Evolutionary conservation across 441 rosid species (phyloP), one percentile per base, ranked within the genome.

Genomic region (Croton laevigatus): DNA sequence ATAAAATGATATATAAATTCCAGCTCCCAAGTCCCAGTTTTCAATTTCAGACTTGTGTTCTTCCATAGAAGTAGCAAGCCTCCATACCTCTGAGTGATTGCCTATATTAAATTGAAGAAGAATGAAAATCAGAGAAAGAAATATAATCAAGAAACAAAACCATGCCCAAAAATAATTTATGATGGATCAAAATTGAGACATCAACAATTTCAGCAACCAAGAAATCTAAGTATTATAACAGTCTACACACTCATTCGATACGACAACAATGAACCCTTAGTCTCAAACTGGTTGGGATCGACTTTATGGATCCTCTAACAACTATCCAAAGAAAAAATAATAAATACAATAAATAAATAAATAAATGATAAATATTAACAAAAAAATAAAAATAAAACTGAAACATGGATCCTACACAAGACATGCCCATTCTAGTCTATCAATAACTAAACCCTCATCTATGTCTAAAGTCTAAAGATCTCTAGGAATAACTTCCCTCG

Each of bases 21-120:
- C 97, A 62, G 96, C 97, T 79, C 97, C 98, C 77, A 96, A 83
- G 77, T 93, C 99, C 98, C 97, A 96, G 77, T 96, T 83, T 62
- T 88, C 97, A 83, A 96, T 93, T 83, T 93, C 97, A 74, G 94
- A 91, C 86, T 93, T 93, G 77, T 89, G 82, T 71, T 82, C 86
- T 84, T 91, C 97, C 98, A 93, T 91, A 66, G 81, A 80, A 46
- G 89, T 86, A 58, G 90, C 90, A 70, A 93, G 83, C 71, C 88
- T 86, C 97, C 95, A 91, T 72, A 90, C 79, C 73, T 93, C 97
- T 5, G 95, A 82, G 72, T 88, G 87, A 66, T 88, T 77, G 46
- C 76, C 98, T 93, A 88, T 86, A 86, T 80, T 67, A 63, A 64
- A 69, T 66, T 44, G 69, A 71, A 36, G 46, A 58, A 19, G 62